These are phyloP conservation scores for Cornus kousa DNA, from an alignment of 148 eudicot species.

Conservation along the genomic window DNA sequence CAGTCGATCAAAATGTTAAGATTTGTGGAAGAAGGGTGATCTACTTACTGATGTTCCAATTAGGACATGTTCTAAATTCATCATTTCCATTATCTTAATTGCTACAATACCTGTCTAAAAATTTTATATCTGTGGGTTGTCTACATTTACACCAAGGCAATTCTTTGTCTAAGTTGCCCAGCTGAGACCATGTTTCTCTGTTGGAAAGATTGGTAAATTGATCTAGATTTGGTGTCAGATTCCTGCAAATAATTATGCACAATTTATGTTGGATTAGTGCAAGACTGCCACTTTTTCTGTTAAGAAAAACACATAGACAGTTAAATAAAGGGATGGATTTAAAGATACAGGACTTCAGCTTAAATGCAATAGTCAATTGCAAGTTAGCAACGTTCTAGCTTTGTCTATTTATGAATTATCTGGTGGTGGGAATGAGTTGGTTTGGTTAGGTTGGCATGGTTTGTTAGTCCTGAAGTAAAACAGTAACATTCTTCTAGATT, in stretches of 20 bases:
- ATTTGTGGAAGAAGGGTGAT: not conserved
- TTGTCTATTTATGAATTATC: not conserved
- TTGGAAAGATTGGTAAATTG: not conserved
- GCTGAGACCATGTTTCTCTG: not conserved
- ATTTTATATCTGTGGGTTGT: not conserved
- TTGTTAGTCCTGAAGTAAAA: not conserved
- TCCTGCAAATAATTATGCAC: not conserved
- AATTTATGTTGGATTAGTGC: not conserved
- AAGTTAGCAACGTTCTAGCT: not conserved
- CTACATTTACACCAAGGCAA: not conserved
- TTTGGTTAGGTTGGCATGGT: not conserved
- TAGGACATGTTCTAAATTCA: not conserved
- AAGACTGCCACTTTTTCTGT: not conserved
- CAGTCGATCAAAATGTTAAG: no score
- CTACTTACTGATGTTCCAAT: no score
- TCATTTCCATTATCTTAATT: not conserved
- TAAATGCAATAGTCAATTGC: not conserved
- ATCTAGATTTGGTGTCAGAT: not conserved
- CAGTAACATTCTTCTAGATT: not conserved
- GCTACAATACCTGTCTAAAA: not conserved
- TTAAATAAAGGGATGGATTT: not conserved
- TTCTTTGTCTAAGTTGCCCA: not conserved
- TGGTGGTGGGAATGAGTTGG: not conserved
- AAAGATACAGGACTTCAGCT: not conserved
- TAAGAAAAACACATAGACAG: not conserved